A percentile compares a stretch with the other conserved stretches of the same genome.
phyloP scores from a whole-genome alignment of 306 rosid species.

The Prunus mira region DNA sequence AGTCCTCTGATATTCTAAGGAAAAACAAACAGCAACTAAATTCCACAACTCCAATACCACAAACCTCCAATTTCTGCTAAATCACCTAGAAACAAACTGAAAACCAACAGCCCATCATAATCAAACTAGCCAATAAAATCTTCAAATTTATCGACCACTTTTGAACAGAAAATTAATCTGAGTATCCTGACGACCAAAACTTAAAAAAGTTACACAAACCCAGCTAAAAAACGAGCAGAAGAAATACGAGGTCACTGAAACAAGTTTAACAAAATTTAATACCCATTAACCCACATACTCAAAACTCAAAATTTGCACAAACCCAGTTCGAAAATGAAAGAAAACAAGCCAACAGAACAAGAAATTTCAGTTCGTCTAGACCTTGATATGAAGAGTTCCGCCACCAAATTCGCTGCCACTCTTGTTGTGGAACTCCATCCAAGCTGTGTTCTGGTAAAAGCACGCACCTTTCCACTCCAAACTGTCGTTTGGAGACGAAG shows the following conservation, averaged over 20 bases:
- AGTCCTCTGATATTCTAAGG: not conserved
- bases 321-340: not conserved
- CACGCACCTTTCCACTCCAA: conserved; percentile 83
- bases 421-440: conserved; percentile 83
- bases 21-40: not conserved
- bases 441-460: conserved; percentile 70
- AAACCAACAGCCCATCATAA: not conserved
- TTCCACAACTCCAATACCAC: not conserved
- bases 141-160: not conserved
- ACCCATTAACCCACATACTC: conserved; percentile 1
- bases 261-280: not conserved
- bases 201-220: not conserved
- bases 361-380: not conserved
- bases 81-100: not conserved
- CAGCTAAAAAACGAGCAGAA: not conserved
- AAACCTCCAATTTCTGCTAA: not conserved
- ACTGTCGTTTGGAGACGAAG: conserved; percentile 32
- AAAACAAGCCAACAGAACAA: not conserved
- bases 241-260: not conserved
- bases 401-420: conserved; percentile 67
- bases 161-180: not conserved
- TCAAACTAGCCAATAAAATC: not conserved
- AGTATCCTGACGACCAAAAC: not conserved
- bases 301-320: not conserved
- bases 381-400: conserved; percentile 92